Evolutionary conservation across 176 grass and related monocot species (phyloP).

Genomic region (Carex littledalei): DNA sequence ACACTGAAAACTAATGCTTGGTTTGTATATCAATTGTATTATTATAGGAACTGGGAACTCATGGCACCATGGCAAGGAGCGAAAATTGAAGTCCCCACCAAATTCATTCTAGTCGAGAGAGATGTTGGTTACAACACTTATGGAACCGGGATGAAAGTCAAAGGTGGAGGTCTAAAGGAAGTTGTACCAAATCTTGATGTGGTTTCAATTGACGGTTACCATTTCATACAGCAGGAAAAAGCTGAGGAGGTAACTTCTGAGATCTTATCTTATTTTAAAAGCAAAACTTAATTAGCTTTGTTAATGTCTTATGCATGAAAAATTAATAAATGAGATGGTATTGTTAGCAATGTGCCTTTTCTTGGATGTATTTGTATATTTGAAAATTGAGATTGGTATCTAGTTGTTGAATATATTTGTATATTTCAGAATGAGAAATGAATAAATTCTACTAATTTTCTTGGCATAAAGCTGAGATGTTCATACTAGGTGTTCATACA

Average conservation of each 20-base stretch:
- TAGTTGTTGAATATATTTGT: background rate
- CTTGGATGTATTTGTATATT: background rate
- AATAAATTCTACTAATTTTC: too few species aligned
- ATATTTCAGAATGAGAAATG: too few species aligned
- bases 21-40: background rate
- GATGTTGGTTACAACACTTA: slow-evolving; percentile 25
- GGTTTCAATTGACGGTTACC: slow-evolving; percentile 35
- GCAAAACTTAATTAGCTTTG: background rate
- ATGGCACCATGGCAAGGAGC: slow-evolving; percentile 39
- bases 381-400: background rate
- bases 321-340: background rate
- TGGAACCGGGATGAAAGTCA: slow-evolving; percentile 25
- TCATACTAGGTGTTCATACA: too few species aligned
- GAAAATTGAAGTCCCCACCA: slow-evolving; percentile 34
- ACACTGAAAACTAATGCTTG: background rate
- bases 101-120: slow-evolving; percentile 32
- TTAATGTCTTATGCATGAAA: background rate
- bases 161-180: slow-evolving; percentile 23
- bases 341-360: background rate
- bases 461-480: too few species aligned
- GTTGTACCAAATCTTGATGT: slow-evolving; percentile 36
- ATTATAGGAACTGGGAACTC: slow-evolving; percentile 40
- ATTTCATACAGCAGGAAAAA: slow-evolving; percentile 58
- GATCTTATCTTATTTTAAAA: slow-evolving; percentile 43
- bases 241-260: slow-evolving; percentile 40